phyloP scores from a whole-genome alignment of 169 alveolate species.

The Cryptosporidium xiaoi region DNA sequence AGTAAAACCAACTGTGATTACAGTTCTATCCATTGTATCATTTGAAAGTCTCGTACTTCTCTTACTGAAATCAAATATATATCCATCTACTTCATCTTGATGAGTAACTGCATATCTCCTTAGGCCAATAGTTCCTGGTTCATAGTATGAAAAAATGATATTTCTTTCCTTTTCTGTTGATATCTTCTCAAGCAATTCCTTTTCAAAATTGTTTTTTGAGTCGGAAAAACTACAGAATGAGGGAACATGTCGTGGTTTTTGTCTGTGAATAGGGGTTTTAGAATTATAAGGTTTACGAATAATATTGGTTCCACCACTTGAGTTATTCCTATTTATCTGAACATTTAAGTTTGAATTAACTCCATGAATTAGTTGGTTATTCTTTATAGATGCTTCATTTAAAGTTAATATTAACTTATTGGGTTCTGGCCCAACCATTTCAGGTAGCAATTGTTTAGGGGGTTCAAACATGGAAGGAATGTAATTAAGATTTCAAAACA shows the following conservation, averaged over 20 bases:
- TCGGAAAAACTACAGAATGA: constrained; percentile 57
- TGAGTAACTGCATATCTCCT: constrained; percentile 73
- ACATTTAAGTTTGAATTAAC: not conserved
- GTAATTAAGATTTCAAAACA: too few species aligned
- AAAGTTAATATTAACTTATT: not conserved
- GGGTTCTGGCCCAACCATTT: constrained; percentile 10
- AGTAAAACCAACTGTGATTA: constrained; percentile 69
- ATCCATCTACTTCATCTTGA: constrained; percentile 74
- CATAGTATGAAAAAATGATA: constrained; percentile 44
- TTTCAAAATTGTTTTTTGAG: constrained; percentile 38
- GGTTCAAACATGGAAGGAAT: constrained; percentile 27
- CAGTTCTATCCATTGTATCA: constrained; percentile 73
- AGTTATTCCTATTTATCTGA: not conserved
- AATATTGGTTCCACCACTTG: constrained; percentile 31
- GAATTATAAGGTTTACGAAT: constrained; percentile 68
- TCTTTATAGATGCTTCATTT: constrained; percentile 22
- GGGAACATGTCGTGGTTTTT: constrained; percentile 75
- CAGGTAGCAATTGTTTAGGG: not conserved
- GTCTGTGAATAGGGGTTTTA: constrained; percentile 64
- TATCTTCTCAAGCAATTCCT: constrained; percentile 40
- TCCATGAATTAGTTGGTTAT: constrained; percentile 36
- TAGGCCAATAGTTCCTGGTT: constrained; percentile 71
- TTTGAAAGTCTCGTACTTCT: constrained; percentile 64
- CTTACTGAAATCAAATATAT: constrained; percentile 67
- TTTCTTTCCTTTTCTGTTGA: constrained; percentile 63